Percentiles rank a stretch among this genome's conserved stretches.
phyloP scores from a whole-genome alignment of 768 basidiomycete species.

The Roridomyces roridus region DNA sequence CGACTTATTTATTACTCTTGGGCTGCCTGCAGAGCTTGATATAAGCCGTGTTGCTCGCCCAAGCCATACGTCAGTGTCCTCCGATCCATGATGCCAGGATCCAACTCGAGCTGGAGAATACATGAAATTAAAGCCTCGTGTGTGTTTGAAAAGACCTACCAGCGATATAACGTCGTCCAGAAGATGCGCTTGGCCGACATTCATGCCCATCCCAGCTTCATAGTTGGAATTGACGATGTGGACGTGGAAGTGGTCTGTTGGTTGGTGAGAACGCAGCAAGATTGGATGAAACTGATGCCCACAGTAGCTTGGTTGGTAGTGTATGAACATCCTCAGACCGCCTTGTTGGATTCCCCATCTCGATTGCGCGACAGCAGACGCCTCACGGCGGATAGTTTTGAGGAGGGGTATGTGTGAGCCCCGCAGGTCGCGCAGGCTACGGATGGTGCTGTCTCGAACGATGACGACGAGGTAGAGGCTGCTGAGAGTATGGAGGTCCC shows the following conservation, averaged over 20 bases:
- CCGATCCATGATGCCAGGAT: constrained; percentile 60
- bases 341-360: constrained; percentile 72
- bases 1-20: constrained; percentile 24
- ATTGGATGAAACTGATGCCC: constrained; percentile 29
- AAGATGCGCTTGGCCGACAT: constrained; percentile 90
- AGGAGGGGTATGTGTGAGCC: constrained; percentile 71
- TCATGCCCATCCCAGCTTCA: constrained; percentile 69
- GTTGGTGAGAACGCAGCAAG: neutral
- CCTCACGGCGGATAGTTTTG: constrained; percentile 63
- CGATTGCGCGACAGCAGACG: constrained; percentile 55
- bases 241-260: constrained; percentile 89
- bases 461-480: constrained; percentile 90
- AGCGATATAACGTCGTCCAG: constrained; percentile 91
- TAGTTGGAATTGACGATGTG: constrained; percentile 87
- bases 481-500: constrained; percentile 80
- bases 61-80: constrained; percentile 85
- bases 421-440: constrained; percentile 79
- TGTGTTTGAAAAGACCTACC: constrained; percentile 46
- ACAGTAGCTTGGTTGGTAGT: constrained; percentile 98
- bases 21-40: constrained; percentile 47
- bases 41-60: constrained; percentile 82
- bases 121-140: neutral
- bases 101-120: constrained; percentile 57
- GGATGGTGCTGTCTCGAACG: constrained; percentile 62
- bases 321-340: constrained; percentile 80